Evolutionary conservation across 2,329 filamentous ascomycete species (phyloP).

Genomic region (Fusarium austroafricanum): DNA sequence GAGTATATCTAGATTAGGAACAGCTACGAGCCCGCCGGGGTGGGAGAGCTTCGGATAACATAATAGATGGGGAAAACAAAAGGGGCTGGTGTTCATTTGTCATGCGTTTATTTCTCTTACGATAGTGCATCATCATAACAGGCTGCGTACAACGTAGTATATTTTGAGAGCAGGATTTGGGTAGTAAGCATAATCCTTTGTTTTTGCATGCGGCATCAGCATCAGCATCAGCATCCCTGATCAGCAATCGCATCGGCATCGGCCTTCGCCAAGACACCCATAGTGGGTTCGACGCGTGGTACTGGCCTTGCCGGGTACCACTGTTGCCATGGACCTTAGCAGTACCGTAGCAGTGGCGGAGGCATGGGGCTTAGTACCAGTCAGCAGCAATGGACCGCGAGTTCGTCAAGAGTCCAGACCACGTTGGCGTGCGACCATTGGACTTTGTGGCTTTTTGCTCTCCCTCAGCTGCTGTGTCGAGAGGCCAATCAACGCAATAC

Average conservation of each 20-base stretch:
- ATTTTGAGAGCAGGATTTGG: neutral
- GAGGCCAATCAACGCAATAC: constrained; percentile 27
- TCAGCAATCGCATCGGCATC: constrained; percentile 8
- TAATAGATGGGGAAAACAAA: neutral
- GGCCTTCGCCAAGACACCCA: constrained; percentile 9
- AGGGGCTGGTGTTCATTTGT: neutral
- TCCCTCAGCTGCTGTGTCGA: constrained; percentile 26
- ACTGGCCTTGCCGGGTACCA: neutral
- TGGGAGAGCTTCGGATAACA: constrained; percentile 19
- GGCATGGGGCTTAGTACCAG: constrained; percentile 20
- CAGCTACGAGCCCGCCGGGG: too few species aligned
- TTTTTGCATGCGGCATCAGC: constrained; percentile 1
- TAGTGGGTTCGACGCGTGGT: constrained; percentile 7
- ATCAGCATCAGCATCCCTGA: too few species aligned
- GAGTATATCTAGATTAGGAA: constrained; percentile 22
- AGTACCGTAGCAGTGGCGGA: constrained; percentile 7
- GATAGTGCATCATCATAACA: neutral
- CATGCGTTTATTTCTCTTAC: constrained; percentile 6
- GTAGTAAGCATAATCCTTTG: constrained; percentile 4
- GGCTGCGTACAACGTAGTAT: too few species aligned
- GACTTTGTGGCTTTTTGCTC: constrained; percentile 25
- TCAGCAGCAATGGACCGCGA: constrained; percentile 16
- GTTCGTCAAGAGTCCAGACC: constrained; percentile 28
- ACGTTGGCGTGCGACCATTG: constrained; percentile 31
- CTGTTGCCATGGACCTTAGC: too few species aligned